These are phyloP conservation scores for Trichoderma sp. DNA, from an alignment of 2,329 filamentous ascomycete species.

Conservation along the genomic window DNA sequence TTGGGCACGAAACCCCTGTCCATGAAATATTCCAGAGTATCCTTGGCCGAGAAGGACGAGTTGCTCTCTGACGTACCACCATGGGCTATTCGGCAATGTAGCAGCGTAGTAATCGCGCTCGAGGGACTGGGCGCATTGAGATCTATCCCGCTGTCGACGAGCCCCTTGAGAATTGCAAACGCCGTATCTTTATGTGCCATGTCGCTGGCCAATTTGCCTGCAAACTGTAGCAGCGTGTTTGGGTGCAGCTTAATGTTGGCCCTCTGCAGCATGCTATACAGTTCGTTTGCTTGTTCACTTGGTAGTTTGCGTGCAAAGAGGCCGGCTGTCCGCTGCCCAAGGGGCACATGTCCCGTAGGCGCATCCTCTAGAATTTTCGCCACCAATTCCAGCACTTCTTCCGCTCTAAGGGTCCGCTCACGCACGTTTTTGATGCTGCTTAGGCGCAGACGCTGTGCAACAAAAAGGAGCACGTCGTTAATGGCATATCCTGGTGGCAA, in stretches of 20 bases:
- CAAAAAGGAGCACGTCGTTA: slow-evolving; percentile 35
- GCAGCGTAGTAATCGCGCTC: slow-evolving; percentile 57
- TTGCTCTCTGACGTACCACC: slow-evolving; percentile 24
- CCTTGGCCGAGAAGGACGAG: slow-evolving; percentile 30
- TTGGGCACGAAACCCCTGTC: slow-evolving; percentile 62
- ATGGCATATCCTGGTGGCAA: slow-evolving; percentile 38
- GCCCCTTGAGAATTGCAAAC: slow-evolving; percentile 39
- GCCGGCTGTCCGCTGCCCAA: slow-evolving; percentile 41
- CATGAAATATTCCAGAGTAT: slow-evolving; percentile 45
- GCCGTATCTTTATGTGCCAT: slow-evolving; percentile 41
- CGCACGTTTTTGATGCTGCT: slow-evolving; percentile 21
- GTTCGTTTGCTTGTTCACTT: slow-evolving; percentile 30
- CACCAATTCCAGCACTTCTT: slow-evolving; percentile 31
- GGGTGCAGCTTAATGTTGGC: slow-evolving; percentile 34
- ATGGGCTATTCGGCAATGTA: slow-evolving; percentile 37
- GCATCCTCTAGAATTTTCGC: slow-evolving; percentile 31
- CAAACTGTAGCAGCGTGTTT: slow-evolving; percentile 49
- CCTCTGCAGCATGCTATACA: slow-evolving; percentile 37
- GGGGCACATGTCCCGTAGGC: slow-evolving; percentile 31
- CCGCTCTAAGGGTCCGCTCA: slow-evolving; percentile 28
- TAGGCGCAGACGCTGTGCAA: slow-evolving; percentile 27
- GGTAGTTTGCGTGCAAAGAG: slow-evolving; percentile 32
- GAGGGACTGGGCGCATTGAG: slow-evolving; percentile 47
- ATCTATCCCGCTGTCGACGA: slow-evolving; percentile 40
- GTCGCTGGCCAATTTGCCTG: slow-evolving; percentile 42